Evolutionary conservation across 495 filamentous ascomycete species (phyloP).

Genomic region (Neurospora terricola): DNA sequence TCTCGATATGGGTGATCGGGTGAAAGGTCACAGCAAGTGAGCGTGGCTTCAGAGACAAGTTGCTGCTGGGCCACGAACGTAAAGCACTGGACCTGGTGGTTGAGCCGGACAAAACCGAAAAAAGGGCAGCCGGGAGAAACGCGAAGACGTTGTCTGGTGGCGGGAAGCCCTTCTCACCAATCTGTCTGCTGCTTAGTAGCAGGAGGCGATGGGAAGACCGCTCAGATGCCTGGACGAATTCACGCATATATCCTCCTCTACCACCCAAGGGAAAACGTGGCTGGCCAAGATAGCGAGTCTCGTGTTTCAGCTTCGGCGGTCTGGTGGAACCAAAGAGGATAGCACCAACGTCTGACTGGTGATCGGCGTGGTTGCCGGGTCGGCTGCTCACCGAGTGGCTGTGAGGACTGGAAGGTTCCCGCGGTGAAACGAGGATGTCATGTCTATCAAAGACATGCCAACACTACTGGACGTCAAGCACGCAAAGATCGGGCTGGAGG

Average conservation of each 20-base stretch:
- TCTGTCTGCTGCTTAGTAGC: conserved; percentile 79
- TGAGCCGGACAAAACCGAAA: conserved; percentile 65
- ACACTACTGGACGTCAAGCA: not conserved
- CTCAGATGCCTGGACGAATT: conserved; percentile 95
- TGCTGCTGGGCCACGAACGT: conserved; percentile 62
- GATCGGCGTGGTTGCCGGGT: not conserved
- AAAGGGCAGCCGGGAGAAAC: conserved; percentile 54
- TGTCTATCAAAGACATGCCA: not conserved
- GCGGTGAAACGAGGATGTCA: not conserved
- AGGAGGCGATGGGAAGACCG: conserved; percentile 92
- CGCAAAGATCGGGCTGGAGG: not conserved
- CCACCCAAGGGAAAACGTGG: not conserved
- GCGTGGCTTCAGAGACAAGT: conserved; percentile 75
- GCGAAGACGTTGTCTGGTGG: conserved; percentile 90
- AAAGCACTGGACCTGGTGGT: conserved; percentile 70
- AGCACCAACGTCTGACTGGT: not conserved
- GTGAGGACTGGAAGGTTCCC: not conserved
- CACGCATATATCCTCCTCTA: not conserved
- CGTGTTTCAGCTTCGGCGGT: not conserved
- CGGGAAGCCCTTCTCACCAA: conserved; percentile 93
- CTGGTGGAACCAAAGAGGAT: not conserved
- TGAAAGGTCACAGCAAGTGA: not conserved
- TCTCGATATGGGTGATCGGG: not conserved
- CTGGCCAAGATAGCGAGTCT: not conserved
- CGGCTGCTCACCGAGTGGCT: not conserved